Evolutionary conservation across 1,284 basidiomycete species (phyloP), one percentile per base, ranked within the genome.

Genomic region (Volvariella volvacea): DNA sequence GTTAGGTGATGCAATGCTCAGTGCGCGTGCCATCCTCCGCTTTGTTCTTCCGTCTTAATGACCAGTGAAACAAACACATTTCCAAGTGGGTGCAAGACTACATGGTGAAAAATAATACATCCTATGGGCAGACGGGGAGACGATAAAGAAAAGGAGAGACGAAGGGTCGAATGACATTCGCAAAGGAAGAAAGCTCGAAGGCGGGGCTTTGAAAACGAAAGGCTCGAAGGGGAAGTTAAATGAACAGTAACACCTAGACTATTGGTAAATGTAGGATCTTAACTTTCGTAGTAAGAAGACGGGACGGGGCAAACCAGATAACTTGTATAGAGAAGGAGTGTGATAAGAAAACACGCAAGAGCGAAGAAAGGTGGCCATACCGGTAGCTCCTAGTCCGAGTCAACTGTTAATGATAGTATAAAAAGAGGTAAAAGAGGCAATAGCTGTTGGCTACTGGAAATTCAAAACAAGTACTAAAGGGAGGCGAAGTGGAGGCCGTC

Each of bases 51-150:
- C n/a, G n/a, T n/a, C n/a, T n/a, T n/a, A n/a, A n/a, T n/a, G n/a
- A 7, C 34, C 34, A 36, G 15, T 36, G 8, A 15, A 50, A 58
- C 50, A 50, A n/a, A 54, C 54, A 52, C 48, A 48, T 56, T 46
- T 49, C 46, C 50, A 48, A 52, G 49, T 50, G 41, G 41, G 34
- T 36, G 6, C 34, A 15, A 36, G 34, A 36, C 34, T 36, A 36
- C 34, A 36, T 36, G 34, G 43, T 43, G 48, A 56, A 49, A 50
- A 58, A 62, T 58, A 51, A 63, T 64, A 64, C 63, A 63, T 61
- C 58, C 58, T 36, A 50, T 46, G 47, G 48, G 36, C 46, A 46
- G 37, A 45, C 46, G 50, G n/a, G n/a, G n/a, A 48, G 46, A 45
- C 50, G 42, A 47, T 47, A 52, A 51, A 50, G 46, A 49, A 43